Conservation (phyloP, 768 basidiomycete genomes). For the Boletus tomentosulus region DNA sequence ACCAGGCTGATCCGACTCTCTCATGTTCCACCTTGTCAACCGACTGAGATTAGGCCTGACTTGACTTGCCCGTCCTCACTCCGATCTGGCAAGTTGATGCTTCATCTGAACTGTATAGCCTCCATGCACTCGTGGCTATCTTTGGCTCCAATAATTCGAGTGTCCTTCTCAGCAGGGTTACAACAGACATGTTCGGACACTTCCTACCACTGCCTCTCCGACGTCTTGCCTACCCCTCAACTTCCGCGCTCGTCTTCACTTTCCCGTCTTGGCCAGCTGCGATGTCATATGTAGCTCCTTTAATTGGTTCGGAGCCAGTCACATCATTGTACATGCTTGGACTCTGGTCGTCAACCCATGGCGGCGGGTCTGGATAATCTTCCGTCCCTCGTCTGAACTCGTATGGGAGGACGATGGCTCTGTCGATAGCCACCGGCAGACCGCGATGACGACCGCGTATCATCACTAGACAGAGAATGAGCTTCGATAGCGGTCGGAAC, state of each 20-base stretch:
- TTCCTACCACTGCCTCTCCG: not conserved
- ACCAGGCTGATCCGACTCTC: too few species aligned
- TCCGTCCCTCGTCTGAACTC: conserved; percentile 43
- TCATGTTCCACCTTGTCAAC: too few species aligned
- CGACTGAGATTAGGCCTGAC: too few species aligned
- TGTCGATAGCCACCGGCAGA: conserved; percentile 82
- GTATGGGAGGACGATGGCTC: conserved; percentile 76
- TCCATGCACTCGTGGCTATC: too few species aligned
- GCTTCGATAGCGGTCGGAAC: conserved; percentile 77
- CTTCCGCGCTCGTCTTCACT: not conserved
- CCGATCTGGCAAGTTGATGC: too few species aligned
- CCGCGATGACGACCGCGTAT: conserved; percentile 91
- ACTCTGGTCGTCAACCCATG: conserved; percentile 10
- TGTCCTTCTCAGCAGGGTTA: not conserved
- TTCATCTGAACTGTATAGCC: too few species aligned
- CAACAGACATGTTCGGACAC: not conserved
- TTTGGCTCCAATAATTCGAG: too few species aligned
- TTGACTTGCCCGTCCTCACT: too few species aligned
- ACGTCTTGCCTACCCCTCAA: not conserved
- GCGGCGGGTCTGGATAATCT: conserved; percentile 9
- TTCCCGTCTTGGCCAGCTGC: not conserved
- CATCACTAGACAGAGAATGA: conserved; percentile 87
- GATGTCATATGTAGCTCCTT: not conserved
- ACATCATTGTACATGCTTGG: not conserved
- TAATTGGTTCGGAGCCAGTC: not conserved